A percentile compares a stretch with the other conserved stretches of the same genome.
These are phyloP conservation scores for Cercospora citrullina DNA, from an alignment of 2,329 filamentous ascomycete species.

Conservation along the genomic window DNA sequence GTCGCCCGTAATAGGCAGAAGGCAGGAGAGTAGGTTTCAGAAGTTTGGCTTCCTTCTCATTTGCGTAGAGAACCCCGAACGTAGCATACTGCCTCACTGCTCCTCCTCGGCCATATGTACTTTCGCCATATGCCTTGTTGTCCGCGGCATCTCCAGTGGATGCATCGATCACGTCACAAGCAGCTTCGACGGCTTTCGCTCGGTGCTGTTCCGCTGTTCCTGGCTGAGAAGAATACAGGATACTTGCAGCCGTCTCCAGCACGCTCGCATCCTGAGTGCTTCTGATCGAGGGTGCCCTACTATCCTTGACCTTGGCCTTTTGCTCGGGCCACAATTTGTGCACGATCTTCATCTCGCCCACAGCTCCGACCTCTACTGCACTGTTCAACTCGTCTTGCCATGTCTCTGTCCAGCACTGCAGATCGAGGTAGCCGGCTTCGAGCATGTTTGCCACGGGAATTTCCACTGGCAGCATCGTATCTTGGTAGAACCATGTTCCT, in stretches of 20 bases:
- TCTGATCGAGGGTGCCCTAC: conserved; percentile 41
- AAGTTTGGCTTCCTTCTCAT: conserved; percentile 74
- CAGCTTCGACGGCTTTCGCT: conserved; percentile 46
- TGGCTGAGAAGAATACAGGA: conserved; percentile 37
- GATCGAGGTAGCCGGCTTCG: conserved; percentile 83
- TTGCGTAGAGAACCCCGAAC: conserved; percentile 84
- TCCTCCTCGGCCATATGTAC: conserved; percentile 46
- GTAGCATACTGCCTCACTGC: conserved; percentile 63
- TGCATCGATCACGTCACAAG: conserved; percentile 51
- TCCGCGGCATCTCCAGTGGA: conserved; percentile 51
- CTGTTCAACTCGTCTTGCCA: conserved; percentile 90
- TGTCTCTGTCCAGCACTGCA: conserved; percentile 79
- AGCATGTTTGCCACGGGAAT: conserved; percentile 84
- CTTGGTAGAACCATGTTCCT: conserved; percentile 96
- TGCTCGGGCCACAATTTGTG: conserved; percentile 77
- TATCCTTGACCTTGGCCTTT: conserved; percentile 55
- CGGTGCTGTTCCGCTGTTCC: conserved; percentile 48
- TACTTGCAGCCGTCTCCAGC: conserved; percentile 29
- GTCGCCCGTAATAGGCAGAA: conserved; percentile 79
- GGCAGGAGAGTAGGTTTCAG: conserved; percentile 82
- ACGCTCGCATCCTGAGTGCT: conserved; percentile 13
- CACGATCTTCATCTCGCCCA: conserved; percentile 87
- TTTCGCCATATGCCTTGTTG: conserved; percentile 50
- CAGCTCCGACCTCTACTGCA: conserved; percentile 83
- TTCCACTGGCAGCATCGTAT: conserved; percentile 89